phyloP scores from a whole-genome alignment of 345 rosid genomes.

The Dipteronia dyeriana region DNA sequence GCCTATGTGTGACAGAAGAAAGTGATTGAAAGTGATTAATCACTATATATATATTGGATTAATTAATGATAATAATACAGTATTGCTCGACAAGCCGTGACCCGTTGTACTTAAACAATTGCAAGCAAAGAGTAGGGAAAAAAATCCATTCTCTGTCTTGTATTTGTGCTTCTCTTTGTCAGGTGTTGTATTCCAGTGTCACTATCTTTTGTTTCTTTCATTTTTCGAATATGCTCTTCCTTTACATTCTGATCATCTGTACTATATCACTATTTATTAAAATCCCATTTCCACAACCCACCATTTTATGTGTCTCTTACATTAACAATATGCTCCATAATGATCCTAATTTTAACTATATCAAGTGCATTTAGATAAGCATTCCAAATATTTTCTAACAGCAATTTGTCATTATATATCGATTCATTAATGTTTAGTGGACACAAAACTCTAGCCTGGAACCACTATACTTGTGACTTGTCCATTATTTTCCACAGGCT shows the following conservation, averaged over 20 bases:
- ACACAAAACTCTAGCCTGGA: background rate
- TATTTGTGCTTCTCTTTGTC: slow-evolving; percentile 20
- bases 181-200: slow-evolving; percentile 43
- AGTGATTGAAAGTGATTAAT: slow-evolving; percentile 40
- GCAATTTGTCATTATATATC: background rate
- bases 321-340: slow-evolving; percentile 3
- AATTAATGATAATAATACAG: slow-evolving; percentile 30
- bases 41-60: slow-evolving; percentile 25
- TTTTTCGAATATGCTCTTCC: slow-evolving; percentile 39
- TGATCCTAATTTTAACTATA: background rate
- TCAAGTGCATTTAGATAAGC: background rate
- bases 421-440: background rate
- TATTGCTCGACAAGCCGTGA: slow-evolving; percentile 55
- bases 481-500: background rate
- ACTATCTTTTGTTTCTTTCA: slow-evolving; percentile 52
- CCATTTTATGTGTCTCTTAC: slow-evolving; percentile 4
- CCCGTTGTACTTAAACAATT: slow-evolving; percentile 37
- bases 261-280: slow-evolving; percentile 11
- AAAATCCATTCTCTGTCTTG: slow-evolving; percentile 8
- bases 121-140: background rate
- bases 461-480: background rate
- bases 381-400: background rate
- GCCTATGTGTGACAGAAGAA: slow-evolving; percentile 45
- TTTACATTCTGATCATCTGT: slow-evolving; percentile 34
- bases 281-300: slow-evolving; percentile 8